Evolutionary conservation across 1,284 basidiomycete genomes (phyloP).

Genomic region (Anthracocystis setariae): DNA sequence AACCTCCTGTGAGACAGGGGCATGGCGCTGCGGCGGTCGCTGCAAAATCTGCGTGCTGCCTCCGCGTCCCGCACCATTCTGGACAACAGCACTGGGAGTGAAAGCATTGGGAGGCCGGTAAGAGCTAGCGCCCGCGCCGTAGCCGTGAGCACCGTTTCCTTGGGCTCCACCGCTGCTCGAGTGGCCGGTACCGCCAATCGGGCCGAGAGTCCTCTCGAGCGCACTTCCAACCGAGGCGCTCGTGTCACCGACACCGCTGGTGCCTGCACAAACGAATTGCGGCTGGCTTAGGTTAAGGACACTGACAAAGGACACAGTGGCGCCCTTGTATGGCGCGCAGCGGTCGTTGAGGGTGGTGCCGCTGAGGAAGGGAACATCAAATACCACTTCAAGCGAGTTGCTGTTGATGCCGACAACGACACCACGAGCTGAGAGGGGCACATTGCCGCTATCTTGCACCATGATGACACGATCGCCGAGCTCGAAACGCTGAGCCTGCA

Average conservation of each 20-base stretch:
- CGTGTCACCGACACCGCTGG: constrained; percentile 22
- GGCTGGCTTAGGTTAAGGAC: constrained; percentile 65
- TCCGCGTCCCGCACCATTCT: constrained; percentile 22
- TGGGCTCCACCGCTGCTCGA: constrained; percentile 20
- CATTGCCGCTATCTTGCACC: constrained; percentile 90
- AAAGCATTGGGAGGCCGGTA: constrained; percentile 51
- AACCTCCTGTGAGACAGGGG: constrained; percentile 39
- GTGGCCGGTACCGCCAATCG: constrained; percentile 35
- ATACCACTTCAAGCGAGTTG: constrained; percentile 88
- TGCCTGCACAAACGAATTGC: constrained; percentile 55
- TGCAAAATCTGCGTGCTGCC: constrained; percentile 43
- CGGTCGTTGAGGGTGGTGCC: constrained; percentile 83
- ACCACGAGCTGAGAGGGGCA: constrained; percentile 90
- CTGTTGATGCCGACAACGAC: constrained; percentile 89
- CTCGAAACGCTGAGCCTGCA: constrained; percentile 88
- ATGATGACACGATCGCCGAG: constrained; percentile 96
- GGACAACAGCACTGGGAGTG: constrained; percentile 25
- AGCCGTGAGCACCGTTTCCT: constrained; percentile 31
- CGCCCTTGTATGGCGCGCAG: constrained; percentile 48
- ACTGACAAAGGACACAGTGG: constrained; percentile 51
- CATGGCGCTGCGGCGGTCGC: constrained; percentile 37
- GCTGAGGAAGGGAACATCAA: constrained; percentile 94
- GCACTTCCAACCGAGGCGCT: constrained; percentile 47
- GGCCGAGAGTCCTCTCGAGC: constrained; percentile 51
- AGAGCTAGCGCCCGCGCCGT: constrained; percentile 23